These are phyloP conservation scores for Umbelopsis sp. DNA, from an alignment of 192 early-diverging fungal species.

Conservation along the genomic window DNA sequence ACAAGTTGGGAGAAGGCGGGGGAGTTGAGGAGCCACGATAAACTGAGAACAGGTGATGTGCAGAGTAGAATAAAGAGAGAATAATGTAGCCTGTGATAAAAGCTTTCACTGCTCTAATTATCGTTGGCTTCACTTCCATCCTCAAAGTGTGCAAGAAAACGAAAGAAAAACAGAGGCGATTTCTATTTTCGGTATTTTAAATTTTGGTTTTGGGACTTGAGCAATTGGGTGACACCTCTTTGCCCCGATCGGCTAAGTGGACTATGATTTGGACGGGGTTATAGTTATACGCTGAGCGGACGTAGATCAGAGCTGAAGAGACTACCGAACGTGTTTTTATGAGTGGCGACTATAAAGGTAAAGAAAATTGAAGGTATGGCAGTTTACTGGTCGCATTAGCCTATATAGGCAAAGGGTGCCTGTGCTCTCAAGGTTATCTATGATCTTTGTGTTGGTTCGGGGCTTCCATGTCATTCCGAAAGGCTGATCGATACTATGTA, in stretches of 20 bases:
- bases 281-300: no score
- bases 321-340: no score
- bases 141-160: neutral
- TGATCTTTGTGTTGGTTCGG: no score
- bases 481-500: no score
- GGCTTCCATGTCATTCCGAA: no score
- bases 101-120: conserved; percentile 4
- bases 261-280: neutral
- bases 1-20: neutral
- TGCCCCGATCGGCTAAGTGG: neutral
- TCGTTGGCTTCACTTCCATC: conserved; percentile 13
- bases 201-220: neutral
- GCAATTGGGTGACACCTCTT: neutral
- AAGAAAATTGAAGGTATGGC: no score
- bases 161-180: neutral
- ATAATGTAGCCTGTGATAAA: conserved; percentile 13
- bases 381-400: no score
- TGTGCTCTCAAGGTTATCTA: no score
- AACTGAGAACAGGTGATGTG: conserved; percentile 45
- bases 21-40: conserved; percentile 2
- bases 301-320: no score
- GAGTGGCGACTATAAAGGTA: no score
- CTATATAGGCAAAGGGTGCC: no score
- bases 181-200: conserved; percentile 12
- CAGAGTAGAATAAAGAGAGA: conserved; percentile 23